Conservation (phyloP, 108 stramenopile genomes). For the Fragilaria crotonensis region DNA sequence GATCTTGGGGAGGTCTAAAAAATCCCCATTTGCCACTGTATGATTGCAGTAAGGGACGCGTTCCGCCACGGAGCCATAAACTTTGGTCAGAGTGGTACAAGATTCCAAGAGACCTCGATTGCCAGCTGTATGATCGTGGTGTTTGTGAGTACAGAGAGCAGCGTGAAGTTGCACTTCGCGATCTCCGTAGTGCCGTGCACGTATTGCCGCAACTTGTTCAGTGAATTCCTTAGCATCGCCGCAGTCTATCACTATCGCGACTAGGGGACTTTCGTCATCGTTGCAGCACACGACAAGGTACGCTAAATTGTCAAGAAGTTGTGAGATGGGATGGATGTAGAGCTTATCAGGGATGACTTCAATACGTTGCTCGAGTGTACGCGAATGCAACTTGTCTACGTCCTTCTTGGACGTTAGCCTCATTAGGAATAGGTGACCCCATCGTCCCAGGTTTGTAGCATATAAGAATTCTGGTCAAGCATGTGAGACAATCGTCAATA, state of each 20-base stretch:
- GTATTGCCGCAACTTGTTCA: conserved; percentile 43
- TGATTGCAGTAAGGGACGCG: conserved; percentile 59
- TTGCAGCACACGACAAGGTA: conserved; percentile 68
- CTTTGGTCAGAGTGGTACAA: not conserved
- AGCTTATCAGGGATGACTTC: conserved; percentile 59
- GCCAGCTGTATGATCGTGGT: conserved; percentile 82
- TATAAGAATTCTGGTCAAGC: conserved; percentile 59
- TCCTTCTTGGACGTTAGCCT: conserved; percentile 11
- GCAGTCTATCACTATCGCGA: conserved; percentile 62
- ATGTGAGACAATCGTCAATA: not conserved
- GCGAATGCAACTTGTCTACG: conserved; percentile 40
- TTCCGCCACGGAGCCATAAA: conserved; percentile 75
- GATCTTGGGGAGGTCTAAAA: conserved; percentile 44
- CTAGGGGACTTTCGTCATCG: conserved; percentile 19
- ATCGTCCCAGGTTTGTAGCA: conserved; percentile 45
- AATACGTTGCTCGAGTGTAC: conserved; percentile 57
- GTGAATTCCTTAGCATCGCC: conserved; percentile 47
- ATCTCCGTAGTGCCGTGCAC: conserved; percentile 37
- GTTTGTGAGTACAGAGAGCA: conserved; percentile 73
- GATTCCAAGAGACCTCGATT: conserved; percentile 23
- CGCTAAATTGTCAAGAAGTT: conserved; percentile 63
- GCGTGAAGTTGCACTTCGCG: conserved; percentile 48
- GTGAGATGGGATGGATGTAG: conserved; percentile 72
- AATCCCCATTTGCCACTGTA: conserved; percentile 51
- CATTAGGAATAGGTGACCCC: conserved; percentile 61